Percentiles rank a stretch among this genome's conserved stretches.
These are phyloP conservation scores for Ceraceosorus bombacis DNA, from an alignment of 1,284 basidiomycete species.

Conservation along the genomic window DNA sequence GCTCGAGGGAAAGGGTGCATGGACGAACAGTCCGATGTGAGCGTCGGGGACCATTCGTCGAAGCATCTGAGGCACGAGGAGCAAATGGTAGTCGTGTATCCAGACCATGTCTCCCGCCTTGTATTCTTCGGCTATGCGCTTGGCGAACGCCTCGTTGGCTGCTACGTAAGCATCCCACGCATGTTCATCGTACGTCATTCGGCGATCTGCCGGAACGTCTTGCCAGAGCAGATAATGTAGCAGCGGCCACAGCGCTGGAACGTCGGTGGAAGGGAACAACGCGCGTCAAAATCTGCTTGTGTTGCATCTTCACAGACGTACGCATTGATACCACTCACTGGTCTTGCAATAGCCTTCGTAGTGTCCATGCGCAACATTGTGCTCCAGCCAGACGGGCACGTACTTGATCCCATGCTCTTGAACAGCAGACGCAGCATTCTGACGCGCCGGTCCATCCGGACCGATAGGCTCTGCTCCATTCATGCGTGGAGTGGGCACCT, in stretches of 20 bases:
- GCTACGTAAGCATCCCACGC: constrained; percentile 77
- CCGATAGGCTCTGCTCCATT: constrained; percentile 51
- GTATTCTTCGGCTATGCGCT: constrained; percentile 67
- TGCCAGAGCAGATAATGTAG: constrained; percentile 99
- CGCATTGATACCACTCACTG: constrained; percentile 56
- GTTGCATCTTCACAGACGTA: background rate
- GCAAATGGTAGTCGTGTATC: constrained; percentile 65
- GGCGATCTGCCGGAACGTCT: constrained; percentile 59
- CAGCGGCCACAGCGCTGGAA: constrained; percentile 73
- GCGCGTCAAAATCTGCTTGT: constrained; percentile 49
- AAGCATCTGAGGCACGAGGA: constrained; percentile 79
- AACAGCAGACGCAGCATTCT: constrained; percentile 39
- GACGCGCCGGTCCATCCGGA: constrained; percentile 39
- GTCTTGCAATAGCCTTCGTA: constrained; percentile 94
- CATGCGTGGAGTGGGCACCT: constrained; percentile 34
- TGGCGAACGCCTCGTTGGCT: constrained; percentile 79
- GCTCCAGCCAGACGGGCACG: constrained; percentile 85
- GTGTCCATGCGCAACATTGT: constrained; percentile 80
- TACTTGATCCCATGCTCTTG: constrained; percentile 54
- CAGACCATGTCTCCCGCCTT: constrained; percentile 71
- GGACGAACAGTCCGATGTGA: constrained; percentile 80
- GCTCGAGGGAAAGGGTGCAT: constrained; percentile 93
- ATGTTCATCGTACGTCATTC: constrained; percentile 58
- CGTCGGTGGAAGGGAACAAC: no score
- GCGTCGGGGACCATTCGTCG: constrained; percentile 69